phyloP scores from a whole-genome alignment of 164 flowering plant species.

The Stephania japonica region DNA sequence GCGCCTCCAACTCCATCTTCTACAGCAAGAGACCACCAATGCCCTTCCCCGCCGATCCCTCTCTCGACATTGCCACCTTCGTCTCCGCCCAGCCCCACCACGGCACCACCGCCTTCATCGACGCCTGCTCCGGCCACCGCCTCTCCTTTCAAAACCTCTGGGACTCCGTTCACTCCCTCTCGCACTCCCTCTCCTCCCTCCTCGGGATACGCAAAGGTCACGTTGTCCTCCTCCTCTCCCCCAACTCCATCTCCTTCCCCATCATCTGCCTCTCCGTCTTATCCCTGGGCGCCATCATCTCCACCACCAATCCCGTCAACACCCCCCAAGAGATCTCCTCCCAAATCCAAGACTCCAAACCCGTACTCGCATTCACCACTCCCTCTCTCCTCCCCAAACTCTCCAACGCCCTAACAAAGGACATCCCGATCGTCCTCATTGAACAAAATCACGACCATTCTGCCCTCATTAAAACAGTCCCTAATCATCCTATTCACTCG shows the following conservation, averaged over 20 bases:
- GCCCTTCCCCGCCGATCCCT: slow-evolving; percentile 37
- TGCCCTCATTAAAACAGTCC: slow-evolving; percentile 11
- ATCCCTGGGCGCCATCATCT: slow-evolving; percentile 82
- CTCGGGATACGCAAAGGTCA: slow-evolving; percentile 69
- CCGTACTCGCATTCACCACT: slow-evolving; percentile 68
- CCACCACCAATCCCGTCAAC: slow-evolving; percentile 92
- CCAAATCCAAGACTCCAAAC: slow-evolving; percentile 69
- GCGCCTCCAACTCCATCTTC: slow-evolving; percentile 46
- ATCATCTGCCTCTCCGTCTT: slow-evolving; percentile 65
- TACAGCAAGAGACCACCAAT: slow-evolving; percentile 64
- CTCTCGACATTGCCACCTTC: slow-evolving; percentile 67
- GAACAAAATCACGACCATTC: slow-evolving; percentile 13
- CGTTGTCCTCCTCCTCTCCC: slow-evolving; percentile 79
- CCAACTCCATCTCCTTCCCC: slow-evolving; percentile 86
- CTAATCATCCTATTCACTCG: slow-evolving; percentile 16
- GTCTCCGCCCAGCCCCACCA: slow-evolving; percentile 66
- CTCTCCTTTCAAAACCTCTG: slow-evolving; percentile 65
- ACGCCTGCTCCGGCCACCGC: slow-evolving; percentile 63
- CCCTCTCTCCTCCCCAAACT: slow-evolving; percentile 51
- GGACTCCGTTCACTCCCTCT: slow-evolving; percentile 56
- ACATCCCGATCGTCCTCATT: slow-evolving; percentile 49
- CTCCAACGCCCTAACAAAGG: slow-evolving; percentile 18
- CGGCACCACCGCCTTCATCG: slow-evolving; percentile 73
- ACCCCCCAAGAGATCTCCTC: slow-evolving; percentile 61
- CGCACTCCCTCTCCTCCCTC: slow-evolving; percentile 45